Conservation (phyloP, 2,329 filamentous ascomycete genomes). For the Ambrosiella xylebori region DNA sequence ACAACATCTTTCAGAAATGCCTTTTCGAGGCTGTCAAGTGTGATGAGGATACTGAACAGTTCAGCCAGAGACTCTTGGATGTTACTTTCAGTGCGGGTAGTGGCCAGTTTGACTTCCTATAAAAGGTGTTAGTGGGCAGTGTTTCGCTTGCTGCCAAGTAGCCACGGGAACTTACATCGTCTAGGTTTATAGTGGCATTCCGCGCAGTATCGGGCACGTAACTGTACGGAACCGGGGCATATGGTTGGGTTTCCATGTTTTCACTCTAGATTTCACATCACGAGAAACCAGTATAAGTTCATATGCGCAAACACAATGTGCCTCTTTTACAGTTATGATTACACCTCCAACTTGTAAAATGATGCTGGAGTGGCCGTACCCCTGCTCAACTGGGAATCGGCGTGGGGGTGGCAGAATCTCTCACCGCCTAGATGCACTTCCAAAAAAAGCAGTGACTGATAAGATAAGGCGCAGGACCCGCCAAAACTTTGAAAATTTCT, state of each 20-base stretch:
- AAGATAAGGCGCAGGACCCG: slow-evolving; percentile 12
- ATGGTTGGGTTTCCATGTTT: slow-evolving; percentile 43
- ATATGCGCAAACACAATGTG: too few species aligned
- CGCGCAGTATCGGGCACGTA: slow-evolving; percentile 74
- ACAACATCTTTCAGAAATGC: slow-evolving; percentile 94
- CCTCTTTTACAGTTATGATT: too few species aligned
- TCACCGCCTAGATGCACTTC: slow-evolving; percentile 7
- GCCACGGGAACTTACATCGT: slow-evolving; percentile 44
- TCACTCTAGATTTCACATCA: slow-evolving; percentile 6
- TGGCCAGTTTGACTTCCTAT: slow-evolving; percentile 83
- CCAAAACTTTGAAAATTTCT: slow-evolving; percentile 13
- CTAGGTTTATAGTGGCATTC: slow-evolving; percentile 80
- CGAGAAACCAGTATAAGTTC: background rate
- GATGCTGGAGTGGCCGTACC: background rate
- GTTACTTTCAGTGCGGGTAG: slow-evolving; percentile 75
- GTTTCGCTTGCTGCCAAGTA: background rate
- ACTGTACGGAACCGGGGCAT: slow-evolving; percentile 79
- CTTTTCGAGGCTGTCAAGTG: slow-evolving; percentile 86
- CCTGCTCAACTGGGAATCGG: background rate
- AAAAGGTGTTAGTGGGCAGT: background rate
- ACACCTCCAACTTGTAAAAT: background rate
- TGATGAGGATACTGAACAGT: slow-evolving; percentile 94
- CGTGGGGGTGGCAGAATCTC: slow-evolving; percentile 9
- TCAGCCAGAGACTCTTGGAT: slow-evolving; percentile 91
- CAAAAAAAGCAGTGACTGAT: slow-evolving; percentile 6